Conservation (phyloP, 331 rosid genomes). For the Cucumis variabilis region DNA sequence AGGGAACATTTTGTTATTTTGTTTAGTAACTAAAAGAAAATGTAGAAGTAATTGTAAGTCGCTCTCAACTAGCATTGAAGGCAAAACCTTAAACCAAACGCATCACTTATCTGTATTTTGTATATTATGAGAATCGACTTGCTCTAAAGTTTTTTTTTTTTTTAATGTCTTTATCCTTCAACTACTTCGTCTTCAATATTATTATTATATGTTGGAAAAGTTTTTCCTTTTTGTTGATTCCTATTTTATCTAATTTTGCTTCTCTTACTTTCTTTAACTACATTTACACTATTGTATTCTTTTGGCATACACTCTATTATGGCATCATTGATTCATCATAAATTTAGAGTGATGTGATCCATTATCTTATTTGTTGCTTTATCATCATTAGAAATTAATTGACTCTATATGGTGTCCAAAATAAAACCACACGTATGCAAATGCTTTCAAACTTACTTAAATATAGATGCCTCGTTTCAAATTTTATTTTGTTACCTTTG, state of each 20-base stretch:
- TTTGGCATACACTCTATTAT: background rate
- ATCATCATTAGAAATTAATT: background rate
- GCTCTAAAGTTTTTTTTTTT: no score
- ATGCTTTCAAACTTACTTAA: background rate
- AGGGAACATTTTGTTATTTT: background rate
- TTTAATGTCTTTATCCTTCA: background rate
- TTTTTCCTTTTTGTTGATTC: background rate
- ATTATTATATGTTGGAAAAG: background rate
- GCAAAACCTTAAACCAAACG: background rate
- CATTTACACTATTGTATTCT: background rate
- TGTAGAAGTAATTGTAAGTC: background rate
- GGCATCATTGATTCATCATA: background rate
- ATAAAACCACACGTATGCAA: background rate
- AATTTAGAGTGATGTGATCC: background rate
- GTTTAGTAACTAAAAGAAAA: background rate
- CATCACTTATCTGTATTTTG: background rate
- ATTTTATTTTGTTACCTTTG: no score
- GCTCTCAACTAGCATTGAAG: background rate
- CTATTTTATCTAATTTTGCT: background rate
- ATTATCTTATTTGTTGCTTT: background rate
- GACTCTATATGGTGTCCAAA: background rate
- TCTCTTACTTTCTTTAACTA: background rate
- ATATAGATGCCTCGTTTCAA: no score
- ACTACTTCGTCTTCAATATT: background rate
- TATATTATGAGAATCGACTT: background rate